phyloP scores from a whole-genome alignment of 495 filamentous ascomycete genomes.

The Neurospora africana region DNA sequence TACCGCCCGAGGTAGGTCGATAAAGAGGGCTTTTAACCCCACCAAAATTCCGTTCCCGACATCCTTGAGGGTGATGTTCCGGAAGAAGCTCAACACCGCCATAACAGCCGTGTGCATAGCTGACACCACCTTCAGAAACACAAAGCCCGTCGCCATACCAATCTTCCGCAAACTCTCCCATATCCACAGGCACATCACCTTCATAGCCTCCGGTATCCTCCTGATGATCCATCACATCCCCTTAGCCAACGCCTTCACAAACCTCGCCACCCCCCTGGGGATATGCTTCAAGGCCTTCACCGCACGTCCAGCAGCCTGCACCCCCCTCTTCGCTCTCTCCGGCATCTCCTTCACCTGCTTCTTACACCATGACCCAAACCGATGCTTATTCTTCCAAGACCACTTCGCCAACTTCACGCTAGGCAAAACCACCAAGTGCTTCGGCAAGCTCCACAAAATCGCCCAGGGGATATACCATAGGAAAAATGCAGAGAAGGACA shows the following conservation, averaged over 20 bases:
- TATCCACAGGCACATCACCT: conserved; percentile 20
- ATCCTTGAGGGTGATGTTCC: conserved; percentile 26
- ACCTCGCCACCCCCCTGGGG: conserved; percentile 11
- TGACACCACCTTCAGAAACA: conserved; percentile 19
- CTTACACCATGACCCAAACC: conserved; percentile 18
- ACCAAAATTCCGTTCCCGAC: conserved; percentile 25
- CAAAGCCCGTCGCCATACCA: conserved; percentile 16
- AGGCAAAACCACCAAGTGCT: conserved; percentile 21
- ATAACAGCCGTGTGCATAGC: conserved; percentile 26
- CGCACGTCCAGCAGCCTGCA: conserved; percentile 3
- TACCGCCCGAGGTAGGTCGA: conserved; percentile 21
- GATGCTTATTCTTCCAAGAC: conserved; percentile 16
- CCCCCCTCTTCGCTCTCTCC: conserved; percentile 12
- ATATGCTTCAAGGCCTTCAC: conserved; percentile 14
- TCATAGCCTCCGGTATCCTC: conserved; percentile 20
- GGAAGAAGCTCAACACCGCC: conserved; percentile 27
- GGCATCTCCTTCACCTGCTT: conserved; percentile 16
- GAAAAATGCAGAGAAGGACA: conserved; percentile 14
- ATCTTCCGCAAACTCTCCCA: conserved; percentile 19
- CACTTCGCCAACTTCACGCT: conserved; percentile 9
- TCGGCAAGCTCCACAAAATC: conserved; percentile 19
- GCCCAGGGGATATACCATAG: conserved; percentile 22
- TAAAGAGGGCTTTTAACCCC: conserved; percentile 23
- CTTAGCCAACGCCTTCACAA: conserved; percentile 7
- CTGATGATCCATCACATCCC: conserved; percentile 16